These are phyloP conservation scores for Sclerotinia borealis DNA, from an alignment of 2,329 filamentous ascomycete species.

Conservation along the genomic window DNA sequence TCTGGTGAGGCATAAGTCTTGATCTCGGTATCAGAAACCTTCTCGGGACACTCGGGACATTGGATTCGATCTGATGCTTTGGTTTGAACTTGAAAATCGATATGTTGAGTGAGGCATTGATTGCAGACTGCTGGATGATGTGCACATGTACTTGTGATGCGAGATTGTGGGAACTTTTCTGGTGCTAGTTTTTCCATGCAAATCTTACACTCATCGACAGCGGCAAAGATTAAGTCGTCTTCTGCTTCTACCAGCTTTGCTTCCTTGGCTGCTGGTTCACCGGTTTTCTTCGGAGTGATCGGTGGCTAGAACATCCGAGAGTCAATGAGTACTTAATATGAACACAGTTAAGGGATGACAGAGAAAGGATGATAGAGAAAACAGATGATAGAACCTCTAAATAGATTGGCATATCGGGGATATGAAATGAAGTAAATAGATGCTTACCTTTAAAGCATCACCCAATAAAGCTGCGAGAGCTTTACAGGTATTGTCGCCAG, in stretches of 20 bases:
- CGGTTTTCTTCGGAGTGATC: background rate
- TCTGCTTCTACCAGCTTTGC: background rate
- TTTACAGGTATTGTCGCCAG: background rate
- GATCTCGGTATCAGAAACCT: background rate
- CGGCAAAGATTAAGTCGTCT: background rate
- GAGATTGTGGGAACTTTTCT: background rate
- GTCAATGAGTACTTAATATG: background rate
- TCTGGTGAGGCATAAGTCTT: background rate
- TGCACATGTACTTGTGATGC: background rate
- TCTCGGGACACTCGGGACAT: background rate
- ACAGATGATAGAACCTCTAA: background rate
- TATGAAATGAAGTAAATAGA: too few species aligned
- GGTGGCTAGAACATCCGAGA: background rate
- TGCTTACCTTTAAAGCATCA: background rate
- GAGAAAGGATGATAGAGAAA: too few species aligned
- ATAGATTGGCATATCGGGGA: rapidly evolving
- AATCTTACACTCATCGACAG: background rate
- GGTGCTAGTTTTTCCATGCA: background rate
- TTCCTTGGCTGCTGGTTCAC: background rate
- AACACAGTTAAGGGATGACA: too few species aligned
- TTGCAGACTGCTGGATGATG: background rate
- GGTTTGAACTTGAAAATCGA: background rate
- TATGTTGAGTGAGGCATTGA: background rate
- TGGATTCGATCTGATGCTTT: background rate
- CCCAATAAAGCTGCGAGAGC: background rate